Percentiles rank a stretch among this genome's conserved stretches.
These are phyloP conservation scores for Camelina hispida DNA, from an alignment of 345 rosid species.

Conservation along the genomic window DNA sequence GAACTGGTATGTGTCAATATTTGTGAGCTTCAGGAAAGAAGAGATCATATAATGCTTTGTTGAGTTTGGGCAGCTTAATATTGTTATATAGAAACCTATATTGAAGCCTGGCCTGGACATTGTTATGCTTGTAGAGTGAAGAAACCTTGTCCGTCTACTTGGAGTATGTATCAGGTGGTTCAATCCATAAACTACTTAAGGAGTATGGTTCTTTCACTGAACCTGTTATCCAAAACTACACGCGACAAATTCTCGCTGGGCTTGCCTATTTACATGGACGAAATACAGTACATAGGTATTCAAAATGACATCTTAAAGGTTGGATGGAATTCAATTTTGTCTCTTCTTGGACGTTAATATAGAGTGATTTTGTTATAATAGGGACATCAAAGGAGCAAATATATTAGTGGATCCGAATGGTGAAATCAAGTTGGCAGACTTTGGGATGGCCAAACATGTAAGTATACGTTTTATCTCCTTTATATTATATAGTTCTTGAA, in stretches of 20 bases:
- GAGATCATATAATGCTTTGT: constrained; percentile 25
- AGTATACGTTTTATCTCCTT: constrained; percentile 24
- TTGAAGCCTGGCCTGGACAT: constrained; percentile 34
- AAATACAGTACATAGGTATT: constrained; percentile 91
- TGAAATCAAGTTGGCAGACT: constrained; percentile 92
- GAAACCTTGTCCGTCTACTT: constrained; percentile 92
- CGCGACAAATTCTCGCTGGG: constrained; percentile 85
- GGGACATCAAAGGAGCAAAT: constrained; percentile 98
- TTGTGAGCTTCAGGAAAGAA: constrained; percentile 20
- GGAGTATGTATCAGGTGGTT: constrained; percentile 96
- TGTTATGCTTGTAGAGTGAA: constrained; percentile 64
- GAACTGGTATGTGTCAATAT: constrained; percentile 72
- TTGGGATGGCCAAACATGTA: constrained; percentile 99
- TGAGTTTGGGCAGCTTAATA: constrained; percentile 25
- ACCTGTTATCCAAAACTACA: constrained; percentile 91
- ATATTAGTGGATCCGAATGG: constrained; percentile 95
- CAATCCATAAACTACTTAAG: constrained; percentile 91
- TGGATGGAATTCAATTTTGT: constrained; percentile 10
- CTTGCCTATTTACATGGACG: constrained; percentile 91
- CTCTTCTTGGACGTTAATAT: constrained; percentile 3
- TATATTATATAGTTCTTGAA: neutral
- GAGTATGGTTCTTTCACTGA: constrained; percentile 93
- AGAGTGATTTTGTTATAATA: constrained; percentile 42
- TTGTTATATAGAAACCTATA: constrained; percentile 26
- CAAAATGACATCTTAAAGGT: constrained; percentile 1